Base-by-base conservation (phyloP, 768 basidiomycete genomes). In the Mycena maculata region DNA sequence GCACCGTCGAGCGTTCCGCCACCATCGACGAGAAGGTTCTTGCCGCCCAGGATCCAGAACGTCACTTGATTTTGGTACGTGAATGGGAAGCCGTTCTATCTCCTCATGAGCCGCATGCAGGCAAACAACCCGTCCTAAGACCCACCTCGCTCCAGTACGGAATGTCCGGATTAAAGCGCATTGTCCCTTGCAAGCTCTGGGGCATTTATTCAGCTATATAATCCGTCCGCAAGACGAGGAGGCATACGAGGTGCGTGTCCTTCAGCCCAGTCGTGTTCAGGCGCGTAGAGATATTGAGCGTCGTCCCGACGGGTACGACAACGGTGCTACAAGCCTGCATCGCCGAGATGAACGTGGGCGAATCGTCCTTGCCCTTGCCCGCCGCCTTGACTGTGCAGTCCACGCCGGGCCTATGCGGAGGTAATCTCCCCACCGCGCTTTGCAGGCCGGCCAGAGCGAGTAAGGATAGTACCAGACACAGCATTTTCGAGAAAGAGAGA, bases 1-100 rank as follows among this genome's bases (percentile, higher is more conserved):
- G 84, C 82, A 20, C 89, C 90, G 72, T 90, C 88, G 20, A 92
- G 79, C 3, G 87, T 88, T 13, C 90, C 90, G 38, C 89, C 88
- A 9, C 90, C 89, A 60, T 85, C 83, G 23, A 87, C 71, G 10
- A 76, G 33, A 42, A 87, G 78, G 63, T 86, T 84, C 31, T 79
- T 75, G 7, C 87, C 87, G 30, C 86, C 86, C 3, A 88, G 73
- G 5, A 87, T 76, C 87, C 87, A 90, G 71, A 86, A 87, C 6
- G 86, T 83, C 27, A 84, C 74, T 69, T 86, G 85, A 0, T 80
- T 84, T 72, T 87, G 87, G 77, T 86, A 88, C 18, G 83, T 76
- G 60, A 87, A 84, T 58, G 79, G 80, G 72, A 87, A 87, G 7
- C 76, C 85, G 67, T 87, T 87, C 83, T 86, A 23, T 9, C 1